Evolutionary conservation across 177 flowering plant genomes (phyloP), one percentile per base, ranked within the genome.

Genomic region (Vitis hybrid): DNA sequence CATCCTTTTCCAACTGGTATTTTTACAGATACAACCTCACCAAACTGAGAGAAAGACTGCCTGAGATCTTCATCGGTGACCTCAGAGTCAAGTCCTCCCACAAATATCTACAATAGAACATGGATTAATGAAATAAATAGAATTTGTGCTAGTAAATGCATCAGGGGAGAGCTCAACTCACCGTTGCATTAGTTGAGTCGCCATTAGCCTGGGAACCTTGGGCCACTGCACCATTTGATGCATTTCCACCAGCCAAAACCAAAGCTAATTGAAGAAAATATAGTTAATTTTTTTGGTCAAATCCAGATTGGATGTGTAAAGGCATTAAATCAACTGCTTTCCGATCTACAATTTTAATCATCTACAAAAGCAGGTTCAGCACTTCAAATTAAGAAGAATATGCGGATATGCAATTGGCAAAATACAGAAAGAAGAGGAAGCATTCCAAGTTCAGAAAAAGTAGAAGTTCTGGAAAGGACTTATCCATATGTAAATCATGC

Each of bases 131-230:
- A 35, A 15, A 49, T 35, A 55, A 13, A 58, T 8, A 56, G 55
- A 16, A 18, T 51, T n/a, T 1, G 15, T 2, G 55, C 67, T 16
- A 51, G 32, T 11, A 14, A 24, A 48, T 21, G 35, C 2, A 62
- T n/a, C 16, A 60, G 10, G 21, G 55, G 30, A 60, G 48, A 56
- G 58, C 19, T n/a, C 6, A 14, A 79, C 92, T 87, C 74, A 91
- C 93, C 30, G 96, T 91, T 64, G 92, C 84, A 78, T 89, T 87
- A 6, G 80, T 81, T 13, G 84, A 75, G 71, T 91, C 91, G 40
- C 76, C 73, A 51, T 86, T 89, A 72, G 87, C 64, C 56, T 87
- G 88, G 24, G 70, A 61, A 14, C 86, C 82, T 55, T 83, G 87
- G 57, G 74, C 69, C 32, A 70, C 64, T 61, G 75, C 68, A 67